Evolutionary conservation across 495 filamentous ascomycete species (phyloP).

Genomic region (Annulohypoxylon nitens): DNA sequence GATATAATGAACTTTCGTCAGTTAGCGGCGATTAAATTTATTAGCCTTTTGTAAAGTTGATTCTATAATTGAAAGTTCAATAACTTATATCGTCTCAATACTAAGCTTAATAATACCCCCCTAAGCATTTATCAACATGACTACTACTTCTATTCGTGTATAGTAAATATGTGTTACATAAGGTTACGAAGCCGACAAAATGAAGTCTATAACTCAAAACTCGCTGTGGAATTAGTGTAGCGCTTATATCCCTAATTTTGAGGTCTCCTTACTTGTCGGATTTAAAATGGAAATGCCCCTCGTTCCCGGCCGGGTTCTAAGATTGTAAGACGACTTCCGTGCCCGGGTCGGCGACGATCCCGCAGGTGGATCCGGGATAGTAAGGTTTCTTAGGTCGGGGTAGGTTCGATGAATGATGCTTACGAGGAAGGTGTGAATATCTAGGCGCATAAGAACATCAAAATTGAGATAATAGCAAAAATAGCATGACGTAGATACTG

Average conservation of each 20-base stretch:
- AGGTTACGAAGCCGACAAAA: no score
- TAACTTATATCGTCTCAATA: no score
- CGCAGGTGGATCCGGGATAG: not conserved
- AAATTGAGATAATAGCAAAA: not conserved
- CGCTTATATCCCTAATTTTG: not conserved
- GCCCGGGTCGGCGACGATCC: not conserved
- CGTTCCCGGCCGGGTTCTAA: not conserved
- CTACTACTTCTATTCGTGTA: no score
- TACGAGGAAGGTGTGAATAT: not conserved
- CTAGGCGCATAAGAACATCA: not conserved
- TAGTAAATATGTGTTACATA: no score
- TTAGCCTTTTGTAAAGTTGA: no score
- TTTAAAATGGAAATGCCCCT: slow-evolving; percentile 13
- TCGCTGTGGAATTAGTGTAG: no score
- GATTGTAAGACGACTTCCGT: not conserved
- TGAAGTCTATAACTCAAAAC: no score
- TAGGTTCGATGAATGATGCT: not conserved
- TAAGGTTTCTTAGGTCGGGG: not conserved
- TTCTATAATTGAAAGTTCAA: no score
- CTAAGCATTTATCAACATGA: no score
- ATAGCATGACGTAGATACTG: no score
- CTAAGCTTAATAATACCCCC: no score
- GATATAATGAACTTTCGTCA: not conserved
- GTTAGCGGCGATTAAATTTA: not conserved
- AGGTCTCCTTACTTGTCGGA: not conserved